Base-by-base conservation (phyloP, 2,329 filamentous ascomycete genomes). In the Colletotrichum tropicale region DNA sequence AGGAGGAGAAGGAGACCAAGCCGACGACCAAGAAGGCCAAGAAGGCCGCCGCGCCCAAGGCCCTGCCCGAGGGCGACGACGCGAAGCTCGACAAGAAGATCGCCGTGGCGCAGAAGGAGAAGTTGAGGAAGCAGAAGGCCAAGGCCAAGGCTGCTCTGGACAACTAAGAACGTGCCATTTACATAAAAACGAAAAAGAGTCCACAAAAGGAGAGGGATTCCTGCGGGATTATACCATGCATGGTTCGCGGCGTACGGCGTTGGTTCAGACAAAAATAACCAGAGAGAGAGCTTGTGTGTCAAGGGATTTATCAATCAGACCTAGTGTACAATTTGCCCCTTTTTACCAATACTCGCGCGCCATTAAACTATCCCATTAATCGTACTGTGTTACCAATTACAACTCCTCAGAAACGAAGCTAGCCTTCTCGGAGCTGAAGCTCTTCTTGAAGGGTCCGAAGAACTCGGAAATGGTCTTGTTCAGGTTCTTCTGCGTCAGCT, bases 401-500 rank as follows among this genome's bases (percentile, higher is more conserved):
- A 88, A 80, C 79, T 88, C 87, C 66, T 82, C 82, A 12, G 81
- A 77, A 32, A 78, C 78, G 75, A 79, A 77, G 28, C 67, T 67
- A 12, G 76, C 74, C 13, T 77, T 66, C 67, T 81, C 81, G 5
- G 81, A 73, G 36, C 66, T 62, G 62, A 86, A 87, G 58, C 79
- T 82, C 80, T 84, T 85, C 71, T 85, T 85, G 71, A 83, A 82
- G 0, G 89, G 89, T 5, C 93, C 92, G 81, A 94, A 94, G 80
- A 92, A 95, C 79, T 91, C 89, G 66, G 84, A 83, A 80, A 98
- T 95, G 5, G 92, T 89, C 64, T 91, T 88, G 75, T 86, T 89
- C 81, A 98, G 83, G 34, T 93, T 83, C 79, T 94, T 87, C 13
- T 95, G 91, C 1, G 88, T 86, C 77, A 98, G 86, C 77, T 93